These are phyloP conservation scores for Plasmopara viticola DNA, from an alignment of 352 stramenopile species.

Conservation along the genomic window DNA sequence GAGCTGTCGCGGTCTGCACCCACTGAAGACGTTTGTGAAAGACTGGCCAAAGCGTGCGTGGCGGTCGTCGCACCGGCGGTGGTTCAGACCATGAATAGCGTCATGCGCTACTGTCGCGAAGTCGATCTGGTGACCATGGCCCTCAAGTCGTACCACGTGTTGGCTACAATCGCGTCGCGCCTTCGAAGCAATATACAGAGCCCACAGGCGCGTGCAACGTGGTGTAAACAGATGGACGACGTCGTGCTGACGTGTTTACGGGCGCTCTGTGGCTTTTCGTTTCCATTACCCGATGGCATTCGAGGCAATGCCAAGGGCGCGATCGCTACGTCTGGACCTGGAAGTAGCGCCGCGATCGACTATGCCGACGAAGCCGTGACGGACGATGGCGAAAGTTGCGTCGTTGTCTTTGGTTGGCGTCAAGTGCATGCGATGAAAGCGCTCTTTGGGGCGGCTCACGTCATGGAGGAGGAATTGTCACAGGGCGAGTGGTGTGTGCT, in stretches of 20 bases:
- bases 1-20: conserved; percentile 53
- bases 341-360: conserved; percentile 16
- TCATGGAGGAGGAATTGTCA: conserved; percentile 80
- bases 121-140: conserved; percentile 77
- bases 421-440: conserved; percentile 87
- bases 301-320: conserved; percentile 37
- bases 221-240: conserved; percentile 62
- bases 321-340: conserved; percentile 23
- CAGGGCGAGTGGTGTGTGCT: conserved; percentile 70
- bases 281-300: conserved; percentile 62
- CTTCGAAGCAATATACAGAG: conserved; percentile 49
- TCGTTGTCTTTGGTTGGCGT: conserved; percentile 68
- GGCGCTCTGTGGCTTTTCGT: conserved; percentile 72
- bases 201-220: conserved; percentile 27
- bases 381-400: conserved; percentile 59
- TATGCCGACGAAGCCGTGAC: conserved; percentile 31
- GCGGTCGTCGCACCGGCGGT: conserved; percentile 59
- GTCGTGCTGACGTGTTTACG: conserved; percentile 66
- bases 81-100: conserved; percentile 64
- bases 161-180: conserved; percentile 67
- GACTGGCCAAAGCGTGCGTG: conserved; percentile 53
- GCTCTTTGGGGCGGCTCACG: conserved; percentile 73
- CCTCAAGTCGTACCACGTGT: conserved; percentile 78
- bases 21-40: conserved; percentile 38
- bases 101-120: conserved; percentile 76